Evolutionary conservation across 345 rosid species (phyloP), one percentile per base, ranked within the genome.

Genomic region (Capsella bursapastoris): DNA sequence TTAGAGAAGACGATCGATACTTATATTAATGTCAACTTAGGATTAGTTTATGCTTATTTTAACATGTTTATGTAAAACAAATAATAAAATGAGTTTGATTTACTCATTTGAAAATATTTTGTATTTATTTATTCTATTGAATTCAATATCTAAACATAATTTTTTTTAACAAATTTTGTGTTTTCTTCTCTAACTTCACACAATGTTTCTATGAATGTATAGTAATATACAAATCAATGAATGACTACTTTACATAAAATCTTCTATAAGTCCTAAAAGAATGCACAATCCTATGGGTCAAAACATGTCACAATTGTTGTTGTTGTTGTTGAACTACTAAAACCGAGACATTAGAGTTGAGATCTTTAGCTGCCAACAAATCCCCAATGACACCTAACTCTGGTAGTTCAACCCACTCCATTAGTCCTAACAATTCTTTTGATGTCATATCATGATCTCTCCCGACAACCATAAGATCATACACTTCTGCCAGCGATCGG

Each of bases 361-460:
- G 64, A 28, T 73, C 71, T 73, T 12, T 73, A 53, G 71, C 63
- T 8, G 77, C 71, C 5, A 73, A 3, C 43, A 73, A 64, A 56
- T 73, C 77, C 65, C 77, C 71, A 3, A 64, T 64, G 22, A 73
- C 57, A 53, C 71, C 71, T 64, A 73, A 73, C 64, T 73, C 77
- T 9, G 77, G 71, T 28, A 73, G 57, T 22, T 73, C 71, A 13
- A 73, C 52, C 77, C 77, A 73, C 7, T 73, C 77, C 14, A 3
- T 64, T 5, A 73, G 47, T 9, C 64, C 77, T n/a, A 47, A 32
- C 7, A 65, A 35, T 7, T 56, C 37, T 13, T 29, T 7, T 45
- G 71, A 31, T 47, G 48, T 16, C n/a, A 25, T 11, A 12, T 45
- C 40, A 16, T 65, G 72, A 65, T 73, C 78, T 73, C 58, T 73